phyloP scores from a whole-genome alignment of 768 basidiomycete species.

The Lentinula aciculospora region DNA sequence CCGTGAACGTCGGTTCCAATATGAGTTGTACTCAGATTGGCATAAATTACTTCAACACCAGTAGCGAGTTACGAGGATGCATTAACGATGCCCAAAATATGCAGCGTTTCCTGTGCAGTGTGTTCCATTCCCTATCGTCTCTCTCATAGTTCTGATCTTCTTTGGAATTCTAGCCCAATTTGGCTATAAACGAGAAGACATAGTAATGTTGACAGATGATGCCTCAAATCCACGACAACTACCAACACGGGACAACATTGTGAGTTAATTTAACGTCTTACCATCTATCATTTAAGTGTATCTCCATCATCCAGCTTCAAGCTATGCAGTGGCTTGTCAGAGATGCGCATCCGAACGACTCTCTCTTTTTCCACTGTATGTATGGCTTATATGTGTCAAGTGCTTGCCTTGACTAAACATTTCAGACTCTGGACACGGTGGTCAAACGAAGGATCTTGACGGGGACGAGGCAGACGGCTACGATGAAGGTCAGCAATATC shows the following conservation, averaged over 20 bases:
- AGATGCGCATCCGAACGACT: conserved; percentile 75
- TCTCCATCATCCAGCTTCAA: conserved; percentile 36
- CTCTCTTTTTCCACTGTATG: conserved; percentile 87
- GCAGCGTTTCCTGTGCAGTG: conserved; percentile 67
- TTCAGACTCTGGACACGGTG: conserved; percentile 89
- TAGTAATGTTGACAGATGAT: conserved; percentile 84
- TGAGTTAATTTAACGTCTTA: conserved; percentile 24
- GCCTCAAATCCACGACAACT: conserved; percentile 48
- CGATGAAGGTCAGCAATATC: conserved; percentile 57
- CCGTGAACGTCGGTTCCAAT: neutral
- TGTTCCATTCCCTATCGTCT: conserved; percentile 17
- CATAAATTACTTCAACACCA: conserved; percentile 76
- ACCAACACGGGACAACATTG: conserved; percentile 82
- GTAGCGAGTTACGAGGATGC: conserved; percentile 72
- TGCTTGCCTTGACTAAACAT: neutral
- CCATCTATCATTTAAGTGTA: neutral
- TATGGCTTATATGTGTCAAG: neutral
- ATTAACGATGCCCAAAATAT: conserved; percentile 90
- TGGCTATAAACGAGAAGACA: conserved; percentile 71
- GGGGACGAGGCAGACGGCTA: conserved; percentile 83
- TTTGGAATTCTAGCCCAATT: conserved; percentile 36
- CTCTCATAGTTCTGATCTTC: neutral
- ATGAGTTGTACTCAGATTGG: conserved; percentile 54
- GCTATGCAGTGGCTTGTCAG: conserved; percentile 93
- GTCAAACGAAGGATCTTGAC: conserved; percentile 77